Conservation (phyloP, 2,329 filamentous ascomycete genomes). For the Colletotrichum sp. region DNA sequence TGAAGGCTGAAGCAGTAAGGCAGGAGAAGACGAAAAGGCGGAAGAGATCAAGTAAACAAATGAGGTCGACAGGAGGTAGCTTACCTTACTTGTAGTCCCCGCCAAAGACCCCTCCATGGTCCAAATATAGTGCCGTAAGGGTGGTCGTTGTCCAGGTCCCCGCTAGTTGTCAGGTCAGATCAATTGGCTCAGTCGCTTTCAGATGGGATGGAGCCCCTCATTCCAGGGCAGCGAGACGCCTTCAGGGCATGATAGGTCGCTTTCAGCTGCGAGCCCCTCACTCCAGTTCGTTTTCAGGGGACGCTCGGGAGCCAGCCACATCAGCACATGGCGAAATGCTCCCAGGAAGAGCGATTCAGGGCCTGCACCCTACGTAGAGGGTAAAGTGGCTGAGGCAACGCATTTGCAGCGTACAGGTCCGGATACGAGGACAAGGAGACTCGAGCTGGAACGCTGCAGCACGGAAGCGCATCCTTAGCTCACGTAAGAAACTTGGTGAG, state of each 20-base stretch:
- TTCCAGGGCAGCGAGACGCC: conserved; percentile 10
- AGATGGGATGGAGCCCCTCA: conserved; percentile 9
- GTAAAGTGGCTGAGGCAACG: neutral
- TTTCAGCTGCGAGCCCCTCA: conserved; percentile 14
- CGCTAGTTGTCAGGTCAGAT: conserved; percentile 11
- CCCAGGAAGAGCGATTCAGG: neutral
- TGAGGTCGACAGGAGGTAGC: neutral
- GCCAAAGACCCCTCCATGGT: conserved; percentile 17
- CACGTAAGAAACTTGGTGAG: conserved; percentile 13
- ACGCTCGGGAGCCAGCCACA: conserved; percentile 9
- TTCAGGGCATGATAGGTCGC: conserved; percentile 16
- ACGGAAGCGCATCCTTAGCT: neutral
- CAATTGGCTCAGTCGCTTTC: conserved; percentile 14
- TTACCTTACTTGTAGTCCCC: conserved; percentile 22
- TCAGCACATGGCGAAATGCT: neutral
- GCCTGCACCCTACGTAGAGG: neutral
- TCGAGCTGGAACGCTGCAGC: neutral
- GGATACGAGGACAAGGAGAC: conserved; percentile 8
- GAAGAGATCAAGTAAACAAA: conserved; percentile 4
- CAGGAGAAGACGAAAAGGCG: conserved; percentile 1
- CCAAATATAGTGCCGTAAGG: conserved; percentile 17
- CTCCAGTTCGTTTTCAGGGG: conserved; percentile 10
- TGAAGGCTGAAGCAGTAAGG: neutral
- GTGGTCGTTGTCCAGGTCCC: conserved; percentile 10
- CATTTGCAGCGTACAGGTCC: neutral